These are phyloP conservation scores for Betula pendula DNA, from an alignment of 306 rosid genomes.

Conservation along the genomic window DNA sequence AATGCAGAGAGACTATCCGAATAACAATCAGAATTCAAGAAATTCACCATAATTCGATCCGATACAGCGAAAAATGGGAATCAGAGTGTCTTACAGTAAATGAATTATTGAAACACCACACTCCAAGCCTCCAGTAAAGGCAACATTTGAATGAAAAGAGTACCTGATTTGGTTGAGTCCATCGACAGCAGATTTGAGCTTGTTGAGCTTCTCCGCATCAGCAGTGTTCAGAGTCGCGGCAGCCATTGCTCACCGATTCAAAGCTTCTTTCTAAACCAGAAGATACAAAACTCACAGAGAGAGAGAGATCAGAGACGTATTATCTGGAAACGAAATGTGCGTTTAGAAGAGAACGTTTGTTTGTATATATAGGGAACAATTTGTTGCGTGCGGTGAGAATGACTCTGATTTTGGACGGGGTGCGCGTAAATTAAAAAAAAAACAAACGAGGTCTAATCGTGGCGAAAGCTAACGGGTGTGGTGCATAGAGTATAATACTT, in stretches of 20 bases:
- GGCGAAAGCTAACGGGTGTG: neutral
- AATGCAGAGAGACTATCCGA: neutral
- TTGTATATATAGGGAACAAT: neutral
- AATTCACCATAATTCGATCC: constrained; percentile 8
- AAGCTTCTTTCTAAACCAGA: too few species aligned
- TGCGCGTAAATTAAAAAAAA: neutral
- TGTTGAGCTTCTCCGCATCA: constrained; percentile 49
- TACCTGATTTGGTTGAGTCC: constrained; percentile 77
- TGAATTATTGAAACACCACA: too few species aligned
- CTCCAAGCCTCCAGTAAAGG: too few species aligned
- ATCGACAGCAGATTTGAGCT: constrained; percentile 67
- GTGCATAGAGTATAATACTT: constrained; percentile 5
- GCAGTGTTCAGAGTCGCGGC: constrained; percentile 51
- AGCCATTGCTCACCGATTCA: constrained; percentile 75
- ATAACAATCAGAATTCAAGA: neutral
- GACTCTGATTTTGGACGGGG: neutral
- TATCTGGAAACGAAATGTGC: constrained; percentile 1
- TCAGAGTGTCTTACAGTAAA: neutral
- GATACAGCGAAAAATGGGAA: neutral
- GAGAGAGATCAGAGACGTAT: neutral
- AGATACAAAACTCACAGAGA: neutral
- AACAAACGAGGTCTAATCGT: constrained; percentile 9
- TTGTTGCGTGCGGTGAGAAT: neutral
- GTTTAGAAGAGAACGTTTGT: neutral
- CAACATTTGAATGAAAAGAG: too few species aligned